Conservation (phyloP, 306 rosid species). For the Citrullus mucosospermus region DNA sequence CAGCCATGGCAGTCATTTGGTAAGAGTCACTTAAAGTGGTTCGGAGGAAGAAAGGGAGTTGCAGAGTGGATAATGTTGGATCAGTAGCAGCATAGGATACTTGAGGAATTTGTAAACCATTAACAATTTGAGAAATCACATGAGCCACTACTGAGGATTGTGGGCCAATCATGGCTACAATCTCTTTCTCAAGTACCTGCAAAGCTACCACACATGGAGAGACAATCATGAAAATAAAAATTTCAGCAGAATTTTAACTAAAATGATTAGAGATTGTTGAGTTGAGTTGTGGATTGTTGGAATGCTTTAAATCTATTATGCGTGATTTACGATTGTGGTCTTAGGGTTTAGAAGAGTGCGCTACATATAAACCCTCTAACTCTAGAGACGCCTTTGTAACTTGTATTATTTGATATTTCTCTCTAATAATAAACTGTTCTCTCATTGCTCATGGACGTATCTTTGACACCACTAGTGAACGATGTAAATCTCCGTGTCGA, state of each 20-base stretch:
- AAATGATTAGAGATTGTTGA: not conserved
- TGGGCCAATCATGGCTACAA: conserved; percentile 71
- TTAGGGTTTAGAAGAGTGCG: no score
- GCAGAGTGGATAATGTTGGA: conserved; percentile 76
- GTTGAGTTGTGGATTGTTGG: no score
- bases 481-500: no score
- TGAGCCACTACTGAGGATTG: conserved; percentile 79
- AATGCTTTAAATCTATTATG: no score
- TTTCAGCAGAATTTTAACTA: not conserved
- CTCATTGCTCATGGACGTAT: no score
- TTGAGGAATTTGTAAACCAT: conserved; percentile 75
- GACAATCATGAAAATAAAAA: conserved; percentile 9
- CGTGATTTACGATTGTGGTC: no score
- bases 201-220: conserved; percentile 35
- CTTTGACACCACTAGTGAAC: no score
- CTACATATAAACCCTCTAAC: no score
- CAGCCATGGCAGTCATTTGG: conserved; percentile 85
- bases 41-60: conserved; percentile 74
- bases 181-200: conserved; percentile 54
- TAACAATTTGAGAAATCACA: conserved; percentile 58
- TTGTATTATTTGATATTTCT: no score
- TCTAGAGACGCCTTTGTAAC: no score
- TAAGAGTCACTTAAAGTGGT: conserved; percentile 45
- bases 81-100: conserved; percentile 86
- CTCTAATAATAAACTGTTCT: no score